A percentile compares a stretch with the other conserved stretches of the same genome.
Evolutionary conservation across 2,329 filamentous ascomycete genomes (phyloP).

Genomic region (Balansia obtecta): DNA sequence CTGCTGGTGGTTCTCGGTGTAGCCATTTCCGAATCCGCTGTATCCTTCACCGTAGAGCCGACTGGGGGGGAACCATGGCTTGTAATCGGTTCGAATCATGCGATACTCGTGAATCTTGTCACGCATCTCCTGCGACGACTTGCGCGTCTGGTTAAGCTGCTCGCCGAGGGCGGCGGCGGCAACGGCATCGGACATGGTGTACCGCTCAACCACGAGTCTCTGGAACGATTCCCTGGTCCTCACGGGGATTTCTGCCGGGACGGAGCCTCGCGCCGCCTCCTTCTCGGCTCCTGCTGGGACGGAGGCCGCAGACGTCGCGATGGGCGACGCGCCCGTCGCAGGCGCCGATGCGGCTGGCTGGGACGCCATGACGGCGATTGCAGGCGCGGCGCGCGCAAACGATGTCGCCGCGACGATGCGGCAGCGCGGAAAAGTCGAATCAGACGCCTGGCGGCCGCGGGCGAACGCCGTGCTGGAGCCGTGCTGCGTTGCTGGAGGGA

Average conservation of each 20-base stretch:
- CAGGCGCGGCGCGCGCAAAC: too few species aligned
- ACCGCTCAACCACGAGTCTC: conserved; percentile 40
- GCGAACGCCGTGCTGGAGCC: neutral
- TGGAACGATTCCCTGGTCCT: conserved; percentile 46
- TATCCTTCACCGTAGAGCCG: conserved; percentile 64
- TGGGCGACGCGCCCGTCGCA: conserved; percentile 20
- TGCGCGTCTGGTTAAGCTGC: conserved; percentile 39
- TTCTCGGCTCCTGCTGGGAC: conserved; percentile 16
- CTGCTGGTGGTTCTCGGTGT: conserved; percentile 58
- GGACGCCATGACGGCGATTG: conserved; percentile 29
- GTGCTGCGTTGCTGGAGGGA: conserved; percentile 9
- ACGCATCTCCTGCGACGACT: conserved; percentile 49
- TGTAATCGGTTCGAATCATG: conserved; percentile 41
- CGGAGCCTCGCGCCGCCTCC: conserved; percentile 11
- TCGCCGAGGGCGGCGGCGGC: conserved; percentile 39
- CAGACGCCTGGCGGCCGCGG: conserved; percentile 6
- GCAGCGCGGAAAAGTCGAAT: conserved; percentile 10
- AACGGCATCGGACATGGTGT: conserved; percentile 40
- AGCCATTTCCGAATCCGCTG: conserved; percentile 76
- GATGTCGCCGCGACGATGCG: conserved; percentile 23
- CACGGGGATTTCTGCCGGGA: conserved; percentile 21
- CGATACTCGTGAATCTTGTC: conserved; percentile 61
- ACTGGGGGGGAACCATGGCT: conserved; percentile 41
- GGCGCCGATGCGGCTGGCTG: conserved; percentile 26
- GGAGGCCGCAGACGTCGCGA: conserved; percentile 17